Percentiles rank a stretch among this genome's conserved stretches.
phyloP scores from a whole-genome alignment of 2,329 filamentous ascomycete genomes.

The Xylariaceae sp. region DNA sequence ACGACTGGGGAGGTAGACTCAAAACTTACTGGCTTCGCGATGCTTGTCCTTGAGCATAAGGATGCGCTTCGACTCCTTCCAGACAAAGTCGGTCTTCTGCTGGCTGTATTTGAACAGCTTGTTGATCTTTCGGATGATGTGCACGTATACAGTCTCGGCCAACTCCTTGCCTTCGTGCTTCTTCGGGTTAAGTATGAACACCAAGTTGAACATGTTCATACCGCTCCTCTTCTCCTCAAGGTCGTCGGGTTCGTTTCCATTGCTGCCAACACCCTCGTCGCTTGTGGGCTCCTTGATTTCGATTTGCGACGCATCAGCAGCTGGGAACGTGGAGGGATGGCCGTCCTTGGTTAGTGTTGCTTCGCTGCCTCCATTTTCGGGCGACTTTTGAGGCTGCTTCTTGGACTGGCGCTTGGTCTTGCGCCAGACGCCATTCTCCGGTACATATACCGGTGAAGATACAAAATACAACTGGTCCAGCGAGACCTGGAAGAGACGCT shows the following conservation, averaged over 20 bases:
- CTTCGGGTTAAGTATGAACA: constrained; percentile 82
- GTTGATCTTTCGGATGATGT: constrained; percentile 87
- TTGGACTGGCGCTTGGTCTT: constrained; percentile 48
- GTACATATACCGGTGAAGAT: constrained; percentile 77
- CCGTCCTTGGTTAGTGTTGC: constrained; percentile 18
- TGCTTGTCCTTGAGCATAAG: constrained; percentile 75
- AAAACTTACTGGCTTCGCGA: constrained; percentile 50
- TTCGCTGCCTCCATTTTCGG: constrained; percentile 25
- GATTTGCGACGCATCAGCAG: constrained; percentile 23
- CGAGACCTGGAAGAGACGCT: constrained; percentile 74
- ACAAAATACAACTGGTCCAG: constrained; percentile 76
- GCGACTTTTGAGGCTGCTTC: constrained; percentile 29
- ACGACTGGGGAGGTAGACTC: not conserved
- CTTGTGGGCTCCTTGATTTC: constrained; percentile 25
- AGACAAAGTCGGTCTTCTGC: constrained; percentile 82
- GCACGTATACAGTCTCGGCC: constrained; percentile 72
- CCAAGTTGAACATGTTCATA: constrained; percentile 97
- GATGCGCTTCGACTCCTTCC: constrained; percentile 82
- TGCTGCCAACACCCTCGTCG: constrained; percentile 30
- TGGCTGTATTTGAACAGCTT: constrained; percentile 92
- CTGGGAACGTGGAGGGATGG: constrained; percentile 13
- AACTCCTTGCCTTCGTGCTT: constrained; percentile 70
- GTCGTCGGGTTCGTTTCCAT: constrained; percentile 27
- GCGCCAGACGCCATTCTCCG: constrained; percentile 70
- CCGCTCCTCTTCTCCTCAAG: constrained; percentile 58